Evolutionary conservation across 495 filamentous ascomycete genomes (phyloP).

Genomic region (Lasiosphaeriaceae sp.): DNA sequence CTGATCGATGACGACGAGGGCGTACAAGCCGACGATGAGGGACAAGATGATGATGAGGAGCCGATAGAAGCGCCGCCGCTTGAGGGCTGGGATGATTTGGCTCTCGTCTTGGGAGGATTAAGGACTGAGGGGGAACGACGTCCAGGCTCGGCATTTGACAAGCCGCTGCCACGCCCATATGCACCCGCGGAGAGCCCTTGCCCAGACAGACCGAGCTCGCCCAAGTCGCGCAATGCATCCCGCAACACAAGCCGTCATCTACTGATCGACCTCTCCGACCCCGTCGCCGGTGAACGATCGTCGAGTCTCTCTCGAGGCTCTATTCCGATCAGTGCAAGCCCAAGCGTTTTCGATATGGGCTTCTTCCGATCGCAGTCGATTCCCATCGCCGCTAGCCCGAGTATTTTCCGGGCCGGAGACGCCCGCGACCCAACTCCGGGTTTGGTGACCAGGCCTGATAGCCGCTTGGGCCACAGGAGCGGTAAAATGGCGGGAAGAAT

Average conservation of each 20-base stretch:
- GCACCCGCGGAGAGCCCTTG: conserved; percentile 3
- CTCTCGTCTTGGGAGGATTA: conserved; percentile 8
- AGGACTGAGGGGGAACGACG: conserved; percentile 7
- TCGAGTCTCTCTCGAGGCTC: conserved; percentile 4
- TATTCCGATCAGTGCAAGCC: conserved; percentile 12
- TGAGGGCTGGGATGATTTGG: conserved; percentile 11
- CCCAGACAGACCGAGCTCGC: conserved; percentile 18
- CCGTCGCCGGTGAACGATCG: conserved; percentile 1
- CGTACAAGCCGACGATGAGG: background rate
- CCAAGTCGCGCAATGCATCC: conserved; percentile 22
- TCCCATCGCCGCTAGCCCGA: conserved; percentile 14
- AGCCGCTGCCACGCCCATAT: background rate
- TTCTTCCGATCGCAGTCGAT: background rate
- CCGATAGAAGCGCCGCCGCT: background rate
- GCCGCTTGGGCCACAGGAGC: conserved; percentile 8
- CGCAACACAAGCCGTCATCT: conserved; percentile 14
- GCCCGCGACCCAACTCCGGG: background rate
- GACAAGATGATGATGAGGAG: background rate
- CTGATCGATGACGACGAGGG: background rate
- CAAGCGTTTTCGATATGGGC: conserved; percentile 5
- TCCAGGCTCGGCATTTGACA: conserved; percentile 12
- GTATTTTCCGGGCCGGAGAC: conserved; percentile 3
- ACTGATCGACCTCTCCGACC: conserved; percentile 1
- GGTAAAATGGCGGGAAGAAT: background rate
- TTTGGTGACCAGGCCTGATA: conserved; percentile 4